Conservation (phyloP, 2,329 filamentous ascomycete genomes). For the Pseudogymnoascus pannorum region DNA sequence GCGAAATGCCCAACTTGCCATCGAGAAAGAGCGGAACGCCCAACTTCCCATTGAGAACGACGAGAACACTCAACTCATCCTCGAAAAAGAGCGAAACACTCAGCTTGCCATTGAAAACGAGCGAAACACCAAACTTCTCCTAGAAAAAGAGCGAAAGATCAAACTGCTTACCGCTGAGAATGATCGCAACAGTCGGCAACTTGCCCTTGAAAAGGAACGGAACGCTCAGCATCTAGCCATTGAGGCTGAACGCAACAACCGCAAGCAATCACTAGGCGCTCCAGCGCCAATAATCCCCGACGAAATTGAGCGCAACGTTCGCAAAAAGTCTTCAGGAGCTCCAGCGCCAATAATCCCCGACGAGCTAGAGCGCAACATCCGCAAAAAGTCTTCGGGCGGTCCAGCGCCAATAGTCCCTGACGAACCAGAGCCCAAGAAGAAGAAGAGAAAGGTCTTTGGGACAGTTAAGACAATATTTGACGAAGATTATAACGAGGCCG, state of each 20-base stretch:
- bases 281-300: not conserved
- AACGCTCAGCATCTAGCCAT: not conserved
- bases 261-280: not conserved
- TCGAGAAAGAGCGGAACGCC: not conserved
- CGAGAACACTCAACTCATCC: not conserved
- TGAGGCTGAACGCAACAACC: not conserved
- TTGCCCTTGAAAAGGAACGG: not conserved
- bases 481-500: conserved; percentile 53
- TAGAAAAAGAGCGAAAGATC: not conserved
- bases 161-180: not conserved
- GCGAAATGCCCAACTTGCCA: not conserved
- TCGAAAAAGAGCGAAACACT: not conserved
- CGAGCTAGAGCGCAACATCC: conserved; percentile 40
- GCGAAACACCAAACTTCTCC: not conserved
- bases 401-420: conserved; percentile 12
- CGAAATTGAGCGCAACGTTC: not conserved
- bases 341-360: conserved; percentile 24
- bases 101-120: not conserved
- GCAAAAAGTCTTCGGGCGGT: not conserved
- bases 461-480: conserved; percentile 61
- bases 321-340: not conserved
- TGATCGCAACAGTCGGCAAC: not conserved
- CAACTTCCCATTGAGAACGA: not conserved
- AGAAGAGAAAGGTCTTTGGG: conserved; percentile 67
- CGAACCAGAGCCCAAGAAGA: conserved; percentile 42